Percentiles rank a stretch among this genome's conserved stretches.
phyloP scores from a whole-genome alignment of 257 asterid genomes.

The Rauvolfia tetraphylla region DNA sequence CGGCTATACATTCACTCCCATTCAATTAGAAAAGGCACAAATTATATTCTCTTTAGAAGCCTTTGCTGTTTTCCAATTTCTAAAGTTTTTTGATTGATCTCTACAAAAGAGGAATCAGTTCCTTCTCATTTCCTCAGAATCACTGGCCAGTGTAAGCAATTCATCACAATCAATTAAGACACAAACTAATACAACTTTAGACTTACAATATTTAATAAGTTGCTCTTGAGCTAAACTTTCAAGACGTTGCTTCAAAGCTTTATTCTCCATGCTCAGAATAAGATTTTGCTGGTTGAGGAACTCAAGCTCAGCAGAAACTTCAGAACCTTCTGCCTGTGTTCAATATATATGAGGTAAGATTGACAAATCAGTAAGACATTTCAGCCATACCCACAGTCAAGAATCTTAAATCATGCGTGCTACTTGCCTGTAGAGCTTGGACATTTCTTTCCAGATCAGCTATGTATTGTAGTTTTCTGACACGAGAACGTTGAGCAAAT shows the following conservation, averaged over 20 bases:
- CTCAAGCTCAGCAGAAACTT: constrained; percentile 85
- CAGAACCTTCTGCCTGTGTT: constrained; percentile 81
- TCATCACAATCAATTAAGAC: background rate
- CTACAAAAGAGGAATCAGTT: background rate
- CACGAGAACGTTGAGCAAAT: constrained; percentile 97
- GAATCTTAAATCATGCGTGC: constrained; percentile 10
- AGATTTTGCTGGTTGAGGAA: constrained; percentile 84
- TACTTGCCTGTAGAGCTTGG: constrained; percentile 90
- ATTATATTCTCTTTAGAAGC: background rate
- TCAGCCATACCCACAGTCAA: constrained; percentile 9
- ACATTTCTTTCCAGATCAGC: constrained; percentile 92
- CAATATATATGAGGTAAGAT: constrained; percentile 15
- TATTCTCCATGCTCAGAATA: constrained; percentile 88
- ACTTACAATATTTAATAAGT: constrained; percentile 78
- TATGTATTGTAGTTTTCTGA: constrained; percentile 88
- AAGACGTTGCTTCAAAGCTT: constrained; percentile 82
- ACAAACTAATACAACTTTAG: background rate
- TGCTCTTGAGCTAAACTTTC: constrained; percentile 88
- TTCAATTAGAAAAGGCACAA: background rate
- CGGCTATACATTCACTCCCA: background rate
- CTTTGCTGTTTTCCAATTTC: background rate
- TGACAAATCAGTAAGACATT: background rate
- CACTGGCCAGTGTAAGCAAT: background rate
- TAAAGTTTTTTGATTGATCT: background rate
- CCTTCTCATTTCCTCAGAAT: background rate